phyloP scores from a whole-genome alignment of 2,329 filamentous ascomycete genomes.

The Ophiocordyceps australis region DNA sequence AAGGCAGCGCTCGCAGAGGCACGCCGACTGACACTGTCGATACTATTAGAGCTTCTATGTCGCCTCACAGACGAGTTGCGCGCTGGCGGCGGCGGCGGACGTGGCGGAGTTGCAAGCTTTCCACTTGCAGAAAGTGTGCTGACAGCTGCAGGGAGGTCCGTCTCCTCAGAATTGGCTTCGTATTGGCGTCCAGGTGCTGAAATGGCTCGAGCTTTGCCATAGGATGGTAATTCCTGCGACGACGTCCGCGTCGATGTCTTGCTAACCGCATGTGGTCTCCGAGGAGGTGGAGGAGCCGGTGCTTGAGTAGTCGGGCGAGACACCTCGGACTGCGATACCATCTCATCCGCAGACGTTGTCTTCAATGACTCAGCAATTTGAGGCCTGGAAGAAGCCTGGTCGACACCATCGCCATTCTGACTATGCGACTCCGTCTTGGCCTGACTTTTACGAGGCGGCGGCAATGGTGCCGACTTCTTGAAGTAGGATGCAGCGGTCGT shows the following conservation, averaged over 20 bases:
- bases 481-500: constrained; percentile 6
- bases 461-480: constrained; percentile 27
- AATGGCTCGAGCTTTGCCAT: constrained; percentile 3
- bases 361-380: too few species aligned
- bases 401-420: constrained; percentile 3
- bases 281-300: constrained; percentile 36
- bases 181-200: constrained; percentile 5
- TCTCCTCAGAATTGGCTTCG: constrained; percentile 5
- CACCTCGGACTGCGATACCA: constrained; percentile 25
- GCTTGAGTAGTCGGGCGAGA: constrained; percentile 20
- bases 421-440: constrained; percentile 24
- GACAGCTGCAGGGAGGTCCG: neutral
- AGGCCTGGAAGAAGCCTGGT: constrained; percentile 1
- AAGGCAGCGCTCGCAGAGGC: too few species aligned
- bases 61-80: constrained; percentile 24
- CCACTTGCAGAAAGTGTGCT: constrained; percentile 3
- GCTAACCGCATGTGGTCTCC: constrained; percentile 23
- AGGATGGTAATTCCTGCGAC: constrained; percentile 4
- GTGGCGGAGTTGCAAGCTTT: constrained; percentile 11
- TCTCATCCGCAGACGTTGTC: constrained; percentile 34
- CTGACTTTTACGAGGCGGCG: constrained; percentile 30
- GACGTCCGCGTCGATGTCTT: constrained; percentile 10
- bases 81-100: constrained; percentile 25
- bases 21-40: constrained; percentile 16
- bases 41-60: constrained; percentile 21